Base-by-base conservation (phyloP, 2,329 filamentous ascomycete genomes). In the Fusarium pininemorale region DNA sequence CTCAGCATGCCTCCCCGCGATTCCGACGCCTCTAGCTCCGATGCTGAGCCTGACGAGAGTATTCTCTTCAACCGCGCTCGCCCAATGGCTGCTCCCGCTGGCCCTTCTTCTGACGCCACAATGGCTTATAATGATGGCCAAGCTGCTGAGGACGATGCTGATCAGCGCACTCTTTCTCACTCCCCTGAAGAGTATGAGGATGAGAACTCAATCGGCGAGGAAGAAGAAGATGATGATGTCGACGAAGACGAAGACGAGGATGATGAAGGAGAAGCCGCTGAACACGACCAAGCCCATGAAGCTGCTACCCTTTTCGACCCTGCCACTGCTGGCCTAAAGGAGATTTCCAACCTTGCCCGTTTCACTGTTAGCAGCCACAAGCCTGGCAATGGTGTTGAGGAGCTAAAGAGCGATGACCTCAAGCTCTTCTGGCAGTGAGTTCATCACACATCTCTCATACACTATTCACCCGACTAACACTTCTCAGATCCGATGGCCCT, bases 361-460 rank as follows among this genome's bases (percentile, higher is more conserved):
- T 96, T 94, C 86, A 95, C 93, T 16, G 93, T 96, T 75, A 94
- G 92, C 80, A 94, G 90, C 78, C 91, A 91, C 79, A 96, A 96
- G 82, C 93, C 93, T 2, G 93, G 93, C 44, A 94, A 92, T 75
- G 93, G 93, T 5, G 91, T 96, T 20, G 90, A 91, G 32, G 93
- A 94, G 79, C 88, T 96, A 26, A 90, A 93, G 38, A 91, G 90
- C 70, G 92, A 95, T 22, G 92, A 94, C 67, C 88, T 93, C 13
- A 87, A 88, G 68, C 87, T 90, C 58, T 96, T 92, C 82, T 96
- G 94, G 94, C 94, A 96, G 91, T 92, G 83, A 77, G 90, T 84
- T 20, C 30, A 54, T n/a, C 11, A 35, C 26, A 15, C 22, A 10
- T 28, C 28, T 6, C 22, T 26, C 16, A 24, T 42, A 30, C 12